Evolutionary conservation across 2,329 filamentous ascomycete genomes (phyloP).

Genomic region (Neofusicoccum ribis): DNA sequence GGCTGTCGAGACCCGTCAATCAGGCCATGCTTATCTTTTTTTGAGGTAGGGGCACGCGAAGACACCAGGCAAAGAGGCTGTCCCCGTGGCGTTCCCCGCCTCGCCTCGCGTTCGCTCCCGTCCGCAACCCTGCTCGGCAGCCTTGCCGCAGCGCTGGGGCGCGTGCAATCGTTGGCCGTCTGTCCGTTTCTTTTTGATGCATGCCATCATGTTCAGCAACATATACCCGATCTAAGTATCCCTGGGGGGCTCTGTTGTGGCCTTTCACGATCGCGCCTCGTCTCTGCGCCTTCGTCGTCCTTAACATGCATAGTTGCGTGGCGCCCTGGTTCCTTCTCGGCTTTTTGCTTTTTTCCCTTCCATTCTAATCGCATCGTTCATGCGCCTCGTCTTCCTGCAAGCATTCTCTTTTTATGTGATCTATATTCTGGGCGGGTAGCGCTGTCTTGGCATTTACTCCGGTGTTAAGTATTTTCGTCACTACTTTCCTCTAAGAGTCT

Average conservation of each 20-base stretch:
- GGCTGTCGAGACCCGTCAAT: constrained; percentile 9
- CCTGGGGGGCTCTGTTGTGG: constrained; percentile 6
- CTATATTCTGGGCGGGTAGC: constrained; percentile 18
- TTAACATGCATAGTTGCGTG: constrained; percentile 18
- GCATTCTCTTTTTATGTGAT: constrained; percentile 16
- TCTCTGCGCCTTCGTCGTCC: constrained; percentile 4
- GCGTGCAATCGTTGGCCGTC: constrained; percentile 15
- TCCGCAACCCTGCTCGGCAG: constrained; percentile 7
- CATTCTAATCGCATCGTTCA: constrained; percentile 13
- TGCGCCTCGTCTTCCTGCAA: constrained; percentile 7
- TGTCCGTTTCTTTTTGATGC: constrained; percentile 19
- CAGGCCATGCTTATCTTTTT: constrained; percentile 14
- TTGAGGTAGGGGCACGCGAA: constrained; percentile 12
- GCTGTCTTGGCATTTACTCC: constrained; percentile 19
- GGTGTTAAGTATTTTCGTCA: constrained; percentile 18
- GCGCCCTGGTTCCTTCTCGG: constrained; percentile 19
- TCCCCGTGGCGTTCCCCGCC: constrained; percentile 16
- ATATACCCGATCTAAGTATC: constrained; percentile 17
- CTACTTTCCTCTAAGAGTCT: constrained; percentile 10
- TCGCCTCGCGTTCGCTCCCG: constrained; percentile 16
- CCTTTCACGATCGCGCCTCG: constrained; percentile 11
- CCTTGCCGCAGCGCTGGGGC: not conserved
- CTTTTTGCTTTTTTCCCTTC: constrained; percentile 5
- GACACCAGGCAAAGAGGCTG: not conserved
- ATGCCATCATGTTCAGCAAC: constrained; percentile 19